phyloP scores from a whole-genome alignment of 345 rosid species.

The Dipteronia dyeriana region DNA sequence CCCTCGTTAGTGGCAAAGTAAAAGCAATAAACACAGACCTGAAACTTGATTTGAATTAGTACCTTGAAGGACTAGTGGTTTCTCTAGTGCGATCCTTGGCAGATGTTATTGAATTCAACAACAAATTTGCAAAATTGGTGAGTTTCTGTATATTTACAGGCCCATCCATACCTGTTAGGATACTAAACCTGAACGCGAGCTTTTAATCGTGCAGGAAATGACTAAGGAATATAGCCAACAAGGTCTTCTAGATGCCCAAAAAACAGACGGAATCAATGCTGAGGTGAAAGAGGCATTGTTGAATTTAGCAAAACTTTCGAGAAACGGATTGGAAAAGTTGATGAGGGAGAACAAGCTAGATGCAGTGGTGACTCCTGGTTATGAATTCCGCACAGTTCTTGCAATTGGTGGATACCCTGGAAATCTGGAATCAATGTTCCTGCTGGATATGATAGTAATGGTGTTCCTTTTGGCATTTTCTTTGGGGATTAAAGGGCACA shows the following conservation, averaged over 20 bases:
- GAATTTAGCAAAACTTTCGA: constrained; percentile 10
- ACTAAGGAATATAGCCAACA: constrained; percentile 31
- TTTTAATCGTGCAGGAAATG: constrained; percentile 33
- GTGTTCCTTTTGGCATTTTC: constrained; percentile 41
- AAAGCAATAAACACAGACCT: constrained; percentile 28
- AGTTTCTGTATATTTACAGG: not conserved
- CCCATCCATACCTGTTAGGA: too few species aligned
- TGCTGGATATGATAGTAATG: constrained; percentile 33
- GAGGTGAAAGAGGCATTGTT: constrained; percentile 28
- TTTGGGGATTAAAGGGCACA: constrained; percentile 44
- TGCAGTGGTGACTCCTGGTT: constrained; percentile 29
- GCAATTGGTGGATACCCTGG: constrained; percentile 47
- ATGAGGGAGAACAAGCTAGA: constrained; percentile 39
- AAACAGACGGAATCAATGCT: not conserved
- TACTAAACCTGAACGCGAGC: too few species aligned
- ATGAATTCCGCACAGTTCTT: constrained; percentile 14
- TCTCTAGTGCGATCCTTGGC: constrained; percentile 37
- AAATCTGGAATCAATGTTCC: constrained; percentile 46
- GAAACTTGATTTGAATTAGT: constrained; percentile 34
- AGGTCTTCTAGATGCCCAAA: not conserved
- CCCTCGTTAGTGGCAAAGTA: constrained; percentile 11
- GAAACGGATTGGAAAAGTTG: constrained; percentile 35
- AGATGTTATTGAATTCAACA: constrained; percentile 21
- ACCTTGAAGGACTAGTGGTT: constrained; percentile 31
- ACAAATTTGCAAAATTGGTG: constrained; percentile 3